phyloP scores from a whole-genome alignment of 441 rosid genomes.

The Brassica balearica region DNA sequence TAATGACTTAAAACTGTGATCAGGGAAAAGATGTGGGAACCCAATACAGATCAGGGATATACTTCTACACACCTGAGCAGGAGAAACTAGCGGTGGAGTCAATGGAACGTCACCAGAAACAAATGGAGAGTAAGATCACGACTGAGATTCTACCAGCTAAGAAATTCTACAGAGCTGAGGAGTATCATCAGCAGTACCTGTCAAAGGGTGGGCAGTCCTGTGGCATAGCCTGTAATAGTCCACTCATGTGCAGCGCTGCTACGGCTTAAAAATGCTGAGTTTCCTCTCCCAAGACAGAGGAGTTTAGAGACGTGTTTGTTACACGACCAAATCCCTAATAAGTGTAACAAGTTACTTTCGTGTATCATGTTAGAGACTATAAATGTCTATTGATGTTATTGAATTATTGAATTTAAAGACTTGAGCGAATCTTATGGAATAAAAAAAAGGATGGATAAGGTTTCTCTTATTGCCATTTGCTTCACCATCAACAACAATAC shows the following conservation, averaged over 20 bases:
- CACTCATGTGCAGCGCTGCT: slow-evolving; percentile 3
- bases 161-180: slow-evolving; percentile 86
- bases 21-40: slow-evolving; percentile 81
- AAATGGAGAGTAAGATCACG: slow-evolving; percentile 66
- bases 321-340: neutral
- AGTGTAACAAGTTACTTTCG: neutral
- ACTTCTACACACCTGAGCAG: slow-evolving; percentile 81
- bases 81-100: slow-evolving; percentile 76
- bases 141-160: slow-evolving; percentile 85
- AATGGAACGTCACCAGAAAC: slow-evolving; percentile 60
- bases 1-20: neutral
- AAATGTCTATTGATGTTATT: no score
- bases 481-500: neutral
- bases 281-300: neutral
- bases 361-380: no score
- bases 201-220: slow-evolving; percentile 71
- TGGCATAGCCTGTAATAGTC: neutral
- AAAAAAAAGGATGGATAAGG: neutral
- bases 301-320: no score
- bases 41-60: slow-evolving; percentile 89
- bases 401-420: neutral
- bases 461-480: neutral
- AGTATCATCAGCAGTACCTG: slow-evolving; percentile 88
- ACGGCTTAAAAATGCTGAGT: neutral
- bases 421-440: neutral